phyloP scores from a whole-genome alignment of 805 yeast species.

The Metschnikowia cerradonensis region DNA sequence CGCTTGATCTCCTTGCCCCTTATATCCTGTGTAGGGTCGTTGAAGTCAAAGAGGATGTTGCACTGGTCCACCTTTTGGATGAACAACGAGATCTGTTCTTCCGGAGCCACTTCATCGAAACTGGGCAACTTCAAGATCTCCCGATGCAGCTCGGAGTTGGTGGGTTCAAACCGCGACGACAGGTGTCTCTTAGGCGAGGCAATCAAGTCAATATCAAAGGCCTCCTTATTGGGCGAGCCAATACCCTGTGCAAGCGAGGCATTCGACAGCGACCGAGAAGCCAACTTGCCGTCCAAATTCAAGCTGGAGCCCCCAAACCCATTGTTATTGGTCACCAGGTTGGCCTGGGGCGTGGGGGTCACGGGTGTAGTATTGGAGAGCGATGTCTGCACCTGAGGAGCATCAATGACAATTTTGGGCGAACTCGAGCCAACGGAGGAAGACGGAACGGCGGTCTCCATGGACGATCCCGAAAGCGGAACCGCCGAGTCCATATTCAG shows the following conservation, averaged over 20 bases:
- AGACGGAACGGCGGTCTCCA: slow-evolving; percentile 12
- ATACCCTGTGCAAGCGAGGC: slow-evolving; percentile 52
- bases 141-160: slow-evolving; percentile 38
- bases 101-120: slow-evolving; percentile 81
- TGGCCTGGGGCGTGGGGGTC: slow-evolving; percentile 15
- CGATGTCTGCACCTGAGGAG: slow-evolving; percentile 15
- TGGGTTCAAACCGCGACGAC: slow-evolving; percentile 84
- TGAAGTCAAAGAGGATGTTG: slow-evolving; percentile 88
- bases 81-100: slow-evolving; percentile 74
- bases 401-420: slow-evolving; percentile 18
- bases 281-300: slow-evolving; percentile 14
- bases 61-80: slow-evolving; percentile 90
- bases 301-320: slow-evolving; percentile 3
- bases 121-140: slow-evolving; percentile 71
- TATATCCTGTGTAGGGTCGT: slow-evolving; percentile 87
- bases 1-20: slow-evolving; percentile 91
- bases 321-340: not conserved
- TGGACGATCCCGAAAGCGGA: not conserved
- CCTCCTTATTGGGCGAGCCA: slow-evolving; percentile 62
- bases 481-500: slow-evolving; percentile 6
- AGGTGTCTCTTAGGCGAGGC: slow-evolving; percentile 83
- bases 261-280: slow-evolving; percentile 16
- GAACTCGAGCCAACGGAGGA: slow-evolving; percentile 5
- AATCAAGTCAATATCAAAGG: slow-evolving; percentile 73
- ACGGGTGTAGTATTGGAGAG: slow-evolving; percentile 15